Evolutionary conservation across 257 asterid species (phyloP), one percentile per base, ranked within the genome.

Genomic region (Nicotiana benthamiana): DNA sequence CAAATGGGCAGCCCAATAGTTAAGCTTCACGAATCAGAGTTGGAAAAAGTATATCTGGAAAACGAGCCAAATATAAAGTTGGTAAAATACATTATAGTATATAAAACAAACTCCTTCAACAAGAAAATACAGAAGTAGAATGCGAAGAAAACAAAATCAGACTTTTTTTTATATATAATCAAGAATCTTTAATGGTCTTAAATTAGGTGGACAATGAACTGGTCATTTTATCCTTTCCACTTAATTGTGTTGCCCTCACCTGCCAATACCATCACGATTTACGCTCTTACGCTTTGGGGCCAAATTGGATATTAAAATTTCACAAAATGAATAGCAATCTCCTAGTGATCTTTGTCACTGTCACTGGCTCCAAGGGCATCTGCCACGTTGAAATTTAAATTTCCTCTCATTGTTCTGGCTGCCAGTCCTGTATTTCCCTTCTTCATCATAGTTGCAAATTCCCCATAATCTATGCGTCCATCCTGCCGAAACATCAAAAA

Each of bases 371-470:
- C 89, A 34, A 95, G 81, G 18, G 98, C 98, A 84, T 93, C 98
- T 2, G 96, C 97, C 82, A 93, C 83, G 87, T 85, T 92, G 75
- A 95, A 86, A 77, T 89, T 90, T 82, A 91, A 80, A 77, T 90
- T 93, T 60, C 97, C 97, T 87, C 98, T 92, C 94, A 91, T 93
- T 82, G 91, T 91, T 91, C 97, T 93, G 75, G 90, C 83, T 7
- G 88, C 91, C 30, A 83, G 74, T 43, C 89, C 92, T 75, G 87
- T 86, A 82, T 86, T 89, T 1, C 97, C 98, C 81, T 92, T 93
- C 87, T 95, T 92, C 99, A 95, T 95, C 99, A 95, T 95, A n/a
- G 99, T 90, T 5, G 97, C 97, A 8, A 95, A 95, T 82, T 93
- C 99, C 9, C 97, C 99, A 24, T 95, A 95, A 62, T 95, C 99